phyloP scores from a whole-genome alignment of 495 filamentous ascomycete genomes.

The Stereocaulon alpinum region DNA sequence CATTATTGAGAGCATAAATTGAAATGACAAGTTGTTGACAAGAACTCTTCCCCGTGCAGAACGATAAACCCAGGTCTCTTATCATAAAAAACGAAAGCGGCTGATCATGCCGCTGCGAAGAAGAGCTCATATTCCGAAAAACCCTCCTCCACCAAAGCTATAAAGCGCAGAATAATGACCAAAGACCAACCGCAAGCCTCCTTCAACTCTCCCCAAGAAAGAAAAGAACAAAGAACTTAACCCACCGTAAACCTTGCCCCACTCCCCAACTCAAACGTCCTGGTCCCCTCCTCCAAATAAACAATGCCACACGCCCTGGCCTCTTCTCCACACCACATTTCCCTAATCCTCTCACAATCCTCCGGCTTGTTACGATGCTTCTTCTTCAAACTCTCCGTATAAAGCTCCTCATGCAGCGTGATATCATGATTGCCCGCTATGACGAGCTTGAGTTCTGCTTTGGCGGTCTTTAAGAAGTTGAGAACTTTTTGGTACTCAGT shows the following conservation, averaged over 20 bases:
- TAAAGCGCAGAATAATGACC: too few relatives aligned
- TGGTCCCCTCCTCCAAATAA: constrained; percentile 57
- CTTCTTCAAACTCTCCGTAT: constrained; percentile 19
- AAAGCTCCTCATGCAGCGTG: constrained; percentile 51
- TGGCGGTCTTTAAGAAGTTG: constrained; percentile 40
- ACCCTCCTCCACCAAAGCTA: too few relatives aligned
- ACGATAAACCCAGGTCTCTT: too few relatives aligned
- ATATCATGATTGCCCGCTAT: constrained; percentile 79
- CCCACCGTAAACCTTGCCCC: constrained; percentile 48
- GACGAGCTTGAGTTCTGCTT: constrained; percentile 64
- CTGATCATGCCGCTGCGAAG: background rate
- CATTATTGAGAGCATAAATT: too few relatives aligned
- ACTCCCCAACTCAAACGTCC: constrained; percentile 44
- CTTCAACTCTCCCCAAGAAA: too few relatives aligned
- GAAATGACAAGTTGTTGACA: too few relatives aligned
- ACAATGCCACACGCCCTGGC: constrained; percentile 43
- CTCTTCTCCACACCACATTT: constrained; percentile 31
- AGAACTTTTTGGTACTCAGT: constrained; percentile 44
- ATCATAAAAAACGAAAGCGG: background rate
- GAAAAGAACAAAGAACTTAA: background rate
- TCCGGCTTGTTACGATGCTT: constrained; percentile 19
- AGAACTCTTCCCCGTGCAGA: too few relatives aligned
- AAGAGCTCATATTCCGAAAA: too few relatives aligned
- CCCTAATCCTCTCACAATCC: constrained; percentile 26
- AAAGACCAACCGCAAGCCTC: too few relatives aligned